Evolutionary conservation across 1,284 basidiomycete species (phyloP).

Genomic region (Ganoderma multipileum): DNA sequence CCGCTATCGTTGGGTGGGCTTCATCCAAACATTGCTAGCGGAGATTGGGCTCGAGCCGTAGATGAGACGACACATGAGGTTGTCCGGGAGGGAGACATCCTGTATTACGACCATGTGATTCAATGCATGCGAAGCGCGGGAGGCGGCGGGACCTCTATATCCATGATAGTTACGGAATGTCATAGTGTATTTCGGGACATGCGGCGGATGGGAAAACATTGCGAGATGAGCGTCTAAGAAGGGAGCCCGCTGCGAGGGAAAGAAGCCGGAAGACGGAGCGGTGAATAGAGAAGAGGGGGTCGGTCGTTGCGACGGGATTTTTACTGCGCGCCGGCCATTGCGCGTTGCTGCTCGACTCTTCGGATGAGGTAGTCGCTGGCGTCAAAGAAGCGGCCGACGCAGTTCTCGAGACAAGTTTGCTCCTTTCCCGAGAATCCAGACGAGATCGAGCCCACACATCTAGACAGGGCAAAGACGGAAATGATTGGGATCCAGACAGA

Average conservation of each 20-base stretch:
- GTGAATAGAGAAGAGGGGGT: not conserved
- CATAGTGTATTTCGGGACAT: slow-evolving; percentile 11
- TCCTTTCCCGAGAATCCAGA: slow-evolving; percentile 80
- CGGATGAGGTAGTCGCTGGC: slow-evolving; percentile 89
- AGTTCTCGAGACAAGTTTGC: slow-evolving; percentile 87
- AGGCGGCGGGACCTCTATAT: slow-evolving; percentile 9
- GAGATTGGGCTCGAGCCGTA: not conserved
- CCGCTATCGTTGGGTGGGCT: slow-evolving; percentile 59
- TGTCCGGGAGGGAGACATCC: not conserved
- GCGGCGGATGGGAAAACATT: slow-evolving; percentile 6
- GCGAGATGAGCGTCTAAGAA: not conserved
- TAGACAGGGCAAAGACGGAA: slow-evolving; percentile 17
- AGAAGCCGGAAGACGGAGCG: not conserved
- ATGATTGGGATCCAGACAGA: slow-evolving; percentile 26
- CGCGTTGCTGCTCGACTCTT: slow-evolving; percentile 73
- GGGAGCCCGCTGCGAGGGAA: not conserved
- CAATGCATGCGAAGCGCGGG: slow-evolving; percentile 11
- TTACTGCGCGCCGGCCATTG: slow-evolving; percentile 16
- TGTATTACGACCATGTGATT: slow-evolving; percentile 9
- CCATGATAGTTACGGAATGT: slow-evolving; percentile 9
- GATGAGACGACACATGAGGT: not conserved
- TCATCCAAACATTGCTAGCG: slow-evolving; percentile 45
- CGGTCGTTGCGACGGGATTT: slow-evolving; percentile 8
- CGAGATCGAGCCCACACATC: slow-evolving; percentile 33
- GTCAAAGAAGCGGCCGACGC: slow-evolving; percentile 94